Evolutionary conservation across 2,329 filamentous ascomycete species (phyloP).

Genomic region (Trichoderma arundinaceum): DNA sequence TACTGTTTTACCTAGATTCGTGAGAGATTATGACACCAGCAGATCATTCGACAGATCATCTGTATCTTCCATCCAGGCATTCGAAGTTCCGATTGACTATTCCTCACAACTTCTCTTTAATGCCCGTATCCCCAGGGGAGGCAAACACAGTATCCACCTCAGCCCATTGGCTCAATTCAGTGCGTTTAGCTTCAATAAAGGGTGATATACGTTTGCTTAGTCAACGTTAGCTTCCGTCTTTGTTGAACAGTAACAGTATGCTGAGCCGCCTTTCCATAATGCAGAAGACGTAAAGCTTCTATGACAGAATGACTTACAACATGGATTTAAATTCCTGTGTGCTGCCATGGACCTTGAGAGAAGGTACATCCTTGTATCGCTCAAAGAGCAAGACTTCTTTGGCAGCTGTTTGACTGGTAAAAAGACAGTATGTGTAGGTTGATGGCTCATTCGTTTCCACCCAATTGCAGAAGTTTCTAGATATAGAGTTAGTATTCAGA

Average conservation of each 20-base stretch:
- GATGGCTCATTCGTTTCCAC: not conserved
- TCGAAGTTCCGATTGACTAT: too few relatives aligned
- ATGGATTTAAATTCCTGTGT: not conserved
- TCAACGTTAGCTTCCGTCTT: too few relatives aligned
- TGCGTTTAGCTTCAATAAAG: not conserved
- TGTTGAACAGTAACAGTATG: too few relatives aligned
- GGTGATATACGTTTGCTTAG: not conserved
- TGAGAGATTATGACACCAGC: too few relatives aligned
- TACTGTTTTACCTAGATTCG: too few relatives aligned
- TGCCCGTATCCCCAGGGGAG: too few relatives aligned
- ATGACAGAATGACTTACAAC: not conserved
- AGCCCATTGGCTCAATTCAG: not conserved
- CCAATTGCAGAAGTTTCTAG: not conserved
- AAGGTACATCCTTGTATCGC: not conserved
- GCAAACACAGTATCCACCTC: not conserved
- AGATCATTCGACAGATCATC: too few relatives aligned
- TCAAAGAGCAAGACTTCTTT: slow-evolving; percentile 4
- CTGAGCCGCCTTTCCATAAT: too few relatives aligned
- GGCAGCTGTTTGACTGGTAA: not conserved
- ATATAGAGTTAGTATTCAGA: not conserved
- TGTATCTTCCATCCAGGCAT: too few relatives aligned
- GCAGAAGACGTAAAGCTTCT: too few relatives aligned
- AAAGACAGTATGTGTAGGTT: not conserved
- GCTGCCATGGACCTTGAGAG: not conserved
- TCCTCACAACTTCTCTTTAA: too few relatives aligned